Conservation (phyloP, 768 basidiomycete species). For the Hebeloma cylindrosporum region DNA sequence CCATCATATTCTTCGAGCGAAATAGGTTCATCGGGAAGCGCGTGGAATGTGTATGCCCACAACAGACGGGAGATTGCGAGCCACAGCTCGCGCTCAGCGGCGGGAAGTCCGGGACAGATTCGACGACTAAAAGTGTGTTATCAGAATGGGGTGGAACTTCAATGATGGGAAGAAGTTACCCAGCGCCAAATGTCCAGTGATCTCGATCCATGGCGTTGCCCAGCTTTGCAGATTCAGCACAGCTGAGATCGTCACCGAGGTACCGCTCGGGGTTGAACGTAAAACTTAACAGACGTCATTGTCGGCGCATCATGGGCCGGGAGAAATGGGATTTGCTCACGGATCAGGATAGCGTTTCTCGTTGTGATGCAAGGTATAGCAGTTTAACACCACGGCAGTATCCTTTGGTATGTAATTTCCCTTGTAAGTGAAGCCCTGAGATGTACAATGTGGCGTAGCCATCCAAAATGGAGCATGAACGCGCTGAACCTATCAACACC, state of each 20-base stretch:
- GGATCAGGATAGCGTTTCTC: slow-evolving; percentile 40
- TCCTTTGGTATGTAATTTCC: slow-evolving; percentile 42
- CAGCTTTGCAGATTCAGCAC: slow-evolving; percentile 43
- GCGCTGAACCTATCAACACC: slow-evolving; percentile 33
- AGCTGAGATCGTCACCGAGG: slow-evolving; percentile 35
- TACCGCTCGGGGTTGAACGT: slow-evolving; percentile 43
- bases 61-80: slow-evolving; percentile 46
- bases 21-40: slow-evolving; percentile 42
- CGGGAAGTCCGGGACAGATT: slow-evolving; percentile 45
- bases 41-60: slow-evolving; percentile 46
- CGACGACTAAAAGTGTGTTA: slow-evolving; percentile 25
- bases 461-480: slow-evolving; percentile 41
- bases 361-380: slow-evolving; percentile 39
- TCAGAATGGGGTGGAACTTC: not conserved
- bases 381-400: slow-evolving; percentile 39
- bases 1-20: slow-evolving; percentile 49
- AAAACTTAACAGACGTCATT: not conserved
- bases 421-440: slow-evolving; percentile 40
- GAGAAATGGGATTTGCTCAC: slow-evolving; percentile 13
- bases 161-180: slow-evolving; percentile 30
- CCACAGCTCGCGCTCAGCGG: slow-evolving; percentile 47
- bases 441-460: slow-evolving; percentile 39
- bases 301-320: not conserved
- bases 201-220: slow-evolving; percentile 44
- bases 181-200: slow-evolving; percentile 52